Base-by-base conservation (phyloP, 1,139 yeast genomes). In the Meyerozyma smithsonii region DNA sequence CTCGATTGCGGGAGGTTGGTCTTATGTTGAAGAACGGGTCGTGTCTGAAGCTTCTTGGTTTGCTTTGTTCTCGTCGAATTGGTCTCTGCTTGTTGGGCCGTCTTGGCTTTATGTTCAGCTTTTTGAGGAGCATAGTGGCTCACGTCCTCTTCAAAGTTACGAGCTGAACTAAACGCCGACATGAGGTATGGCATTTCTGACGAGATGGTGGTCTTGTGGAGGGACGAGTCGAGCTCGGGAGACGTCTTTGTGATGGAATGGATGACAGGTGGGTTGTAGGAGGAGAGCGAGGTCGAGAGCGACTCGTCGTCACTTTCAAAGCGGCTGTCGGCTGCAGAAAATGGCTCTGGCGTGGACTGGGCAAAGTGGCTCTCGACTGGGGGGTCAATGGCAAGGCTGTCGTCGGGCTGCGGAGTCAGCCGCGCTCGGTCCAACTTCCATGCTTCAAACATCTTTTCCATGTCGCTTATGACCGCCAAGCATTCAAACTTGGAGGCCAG, bases 391-490 rank as follows among this genome's bases (percentile, higher is more conserved):
- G n/a, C n/a, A n/a, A n/a, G n/a, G n/a, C n/a, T 46, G 28, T 17
- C 40, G 38, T 28, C 35, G 5, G 35, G n/a, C 37, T 21, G 12
- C 2, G 43, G 41, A 25, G 44, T 47, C 38, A 58, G 61, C 37
- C 53, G 58, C 15, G 59, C 56, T 35, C 56, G 59, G 40, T 71
- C 74, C 34, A 67, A 47, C 47, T 69, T 69, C 51, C 62, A 69
- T 1, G 65, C 70, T 33, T 77, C 80, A 55, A 77, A 78, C 83
- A 79, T 79, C 50, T 74, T 72, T 49, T 78, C 84, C 65, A 79
- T 74, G 50, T 79, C 84, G 44, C 67, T 71, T 17, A 79, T 77
- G 35, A 78, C 79, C 0, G 81, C 80, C 44, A 79, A 64, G 49
- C 83, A 76, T 52, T 79, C 84, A 60, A 71, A 68, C 41, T 75